Percentiles rank a stretch among this genome's conserved stretches.
Evolutionary conservation across 2,329 filamentous ascomycete species (phyloP).

Genomic region (Hymenoscyphus fraxineus): DNA sequence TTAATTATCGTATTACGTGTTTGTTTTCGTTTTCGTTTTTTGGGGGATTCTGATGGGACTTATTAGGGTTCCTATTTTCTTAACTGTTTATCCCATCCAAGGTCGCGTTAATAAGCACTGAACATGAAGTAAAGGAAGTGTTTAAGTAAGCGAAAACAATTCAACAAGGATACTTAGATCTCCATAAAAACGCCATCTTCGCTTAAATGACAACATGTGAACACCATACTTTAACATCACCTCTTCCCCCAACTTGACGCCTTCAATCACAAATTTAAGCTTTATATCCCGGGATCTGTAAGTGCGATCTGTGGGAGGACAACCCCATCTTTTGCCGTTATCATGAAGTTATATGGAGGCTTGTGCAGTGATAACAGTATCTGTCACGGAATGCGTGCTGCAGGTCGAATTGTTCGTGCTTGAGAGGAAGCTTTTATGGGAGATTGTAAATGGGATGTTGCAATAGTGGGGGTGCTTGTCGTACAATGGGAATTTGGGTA

Average conservation of each 20-base stretch:
- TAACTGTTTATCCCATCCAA: too few species aligned
- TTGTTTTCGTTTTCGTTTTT: too few species aligned
- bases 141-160: neutral
- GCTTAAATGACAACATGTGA: neutral
- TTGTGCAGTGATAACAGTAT: slow-evolving; percentile 1
- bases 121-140: neutral
- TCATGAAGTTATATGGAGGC: neutral
- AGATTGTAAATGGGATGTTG: neutral
- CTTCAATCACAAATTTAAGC: neutral
- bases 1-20: too few species aligned
- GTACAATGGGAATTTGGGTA: neutral
- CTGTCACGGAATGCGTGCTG: neutral
- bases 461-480: neutral
- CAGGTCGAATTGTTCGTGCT: neutral
- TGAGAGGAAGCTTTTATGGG: neutral
- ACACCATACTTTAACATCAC: neutral
- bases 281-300: neutral
- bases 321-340: neutral
- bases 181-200: neutral
- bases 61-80: too few species aligned
- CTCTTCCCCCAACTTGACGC: neutral
- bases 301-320: neutral
- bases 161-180: neutral
- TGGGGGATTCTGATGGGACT: too few species aligned
- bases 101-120: too few species aligned